Evolutionary conservation across 768 basidiomycete genomes (phyloP), one percentile per base, ranked within the genome.

Genomic region (Boletellus ananas): DNA sequence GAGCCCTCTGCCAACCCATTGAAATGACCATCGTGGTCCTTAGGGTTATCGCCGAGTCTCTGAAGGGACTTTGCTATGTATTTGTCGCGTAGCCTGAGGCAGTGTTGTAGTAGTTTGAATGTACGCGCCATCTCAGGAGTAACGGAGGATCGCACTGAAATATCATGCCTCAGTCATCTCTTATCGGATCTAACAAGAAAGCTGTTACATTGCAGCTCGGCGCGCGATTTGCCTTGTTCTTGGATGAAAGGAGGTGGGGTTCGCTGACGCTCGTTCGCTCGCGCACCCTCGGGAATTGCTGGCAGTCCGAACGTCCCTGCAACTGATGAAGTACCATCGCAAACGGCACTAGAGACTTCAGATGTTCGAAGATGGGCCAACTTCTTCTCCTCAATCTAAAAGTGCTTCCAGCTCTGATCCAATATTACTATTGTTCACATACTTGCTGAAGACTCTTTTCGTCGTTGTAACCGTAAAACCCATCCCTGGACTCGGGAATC

Each of bases 61-160:
- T 99, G 96, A 4, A 85, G 79, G 1, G 94, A 97, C 51, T 80
- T 80, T 6, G 74, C 57, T 73, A 96, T 94, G 73, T 97, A 99
- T 70, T 97, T 98, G 73, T 98, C 95, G 23, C 96, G 87, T 17
- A 98, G 74, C 47, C 89, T 83, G 41, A 98, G 82, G 63, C 95
- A 98, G 61, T 76, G 82, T 51, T 87, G 82, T 63, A 98, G 81
- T 1, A 85, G 78, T 52, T 83, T 76, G 52, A 88, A 83, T 13
- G 92, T 74, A 8, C 74, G 69, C 11, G 72, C 67, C 45, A 79
- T 73, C 43, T 44, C 84, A 3, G 71, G 67, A 13, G 57, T 64
- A 43, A 70, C 34, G 41, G 58, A 36, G 7, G 66, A 33, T 34
- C 64, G 61, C 17, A 44, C 65, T 68, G 34, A 34, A 47, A 46